Evolutionary conservation across 75 land plant species (phyloP).

Genomic region (Cunninghamia lanceolata): DNA sequence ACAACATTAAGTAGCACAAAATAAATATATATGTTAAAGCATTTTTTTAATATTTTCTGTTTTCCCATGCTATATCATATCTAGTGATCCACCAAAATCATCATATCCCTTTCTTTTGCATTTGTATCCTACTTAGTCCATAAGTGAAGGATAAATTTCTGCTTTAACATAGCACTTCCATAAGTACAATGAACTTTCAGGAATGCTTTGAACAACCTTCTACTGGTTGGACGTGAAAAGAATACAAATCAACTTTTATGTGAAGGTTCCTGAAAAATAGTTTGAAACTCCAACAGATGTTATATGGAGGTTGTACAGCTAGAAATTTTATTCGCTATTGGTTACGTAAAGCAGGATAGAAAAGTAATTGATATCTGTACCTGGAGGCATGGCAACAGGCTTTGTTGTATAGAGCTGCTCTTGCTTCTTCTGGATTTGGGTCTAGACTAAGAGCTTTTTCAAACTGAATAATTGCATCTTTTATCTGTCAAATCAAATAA

Average conservation of each 20-base stretch:
- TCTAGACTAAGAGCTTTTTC: conserved; percentile 78
- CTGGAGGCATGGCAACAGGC: conserved; percentile 98
- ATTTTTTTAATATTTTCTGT: no score
- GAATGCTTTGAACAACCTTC: neutral
- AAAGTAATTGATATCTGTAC: conserved; percentile 21
- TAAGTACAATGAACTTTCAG: neutral
- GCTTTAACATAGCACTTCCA: neutral
- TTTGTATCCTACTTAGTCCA: neutral
- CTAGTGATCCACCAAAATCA: neutral
- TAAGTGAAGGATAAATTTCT: neutral
- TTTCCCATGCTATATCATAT: neutral
- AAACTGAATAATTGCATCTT: conserved; percentile 83
- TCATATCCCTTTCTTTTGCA: neutral
- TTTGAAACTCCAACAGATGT: neutral
- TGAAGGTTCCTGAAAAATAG: neutral
- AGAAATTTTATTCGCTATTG: neutral
- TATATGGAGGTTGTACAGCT: neutral
- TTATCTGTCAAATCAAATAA: conserved; percentile 53
- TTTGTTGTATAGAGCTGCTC: conserved; percentile 94
- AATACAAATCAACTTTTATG: neutral
- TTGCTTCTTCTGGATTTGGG: conserved; percentile 75
- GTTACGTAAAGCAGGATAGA: neutral
- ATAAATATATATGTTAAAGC: neutral
- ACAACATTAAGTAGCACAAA: no score
- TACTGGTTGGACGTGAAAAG: neutral